phyloP scores from a whole-genome alignment of 2,329 filamentous ascomycete genomes.

The Escovopsis sp. region DNA sequence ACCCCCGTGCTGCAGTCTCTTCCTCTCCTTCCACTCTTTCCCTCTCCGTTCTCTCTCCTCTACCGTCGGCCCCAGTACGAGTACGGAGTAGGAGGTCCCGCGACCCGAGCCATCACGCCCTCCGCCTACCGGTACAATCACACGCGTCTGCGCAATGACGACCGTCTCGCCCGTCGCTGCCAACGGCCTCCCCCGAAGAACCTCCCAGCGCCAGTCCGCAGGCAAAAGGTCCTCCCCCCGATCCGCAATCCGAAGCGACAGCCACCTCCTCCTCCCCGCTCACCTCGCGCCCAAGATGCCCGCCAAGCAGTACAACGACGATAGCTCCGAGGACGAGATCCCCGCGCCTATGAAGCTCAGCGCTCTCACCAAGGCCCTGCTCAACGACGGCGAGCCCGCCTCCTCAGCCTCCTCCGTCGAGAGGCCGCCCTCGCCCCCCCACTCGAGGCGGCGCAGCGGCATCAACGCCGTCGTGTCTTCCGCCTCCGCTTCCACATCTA shows the following conservation, averaged over 20 bases:
- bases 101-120: background rate
- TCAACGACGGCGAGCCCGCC: constrained; percentile 48
- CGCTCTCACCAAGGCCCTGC: constrained; percentile 74
- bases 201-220: constrained; percentile 40
- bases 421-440: constrained; percentile 28
- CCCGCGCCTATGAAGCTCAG: constrained; percentile 87
- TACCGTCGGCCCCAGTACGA: no score
- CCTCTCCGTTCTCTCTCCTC: no score
- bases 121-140: constrained; percentile 9
- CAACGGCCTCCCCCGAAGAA: constrained; percentile 34
- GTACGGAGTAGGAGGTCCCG: no score
- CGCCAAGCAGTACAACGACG: constrained; percentile 40
- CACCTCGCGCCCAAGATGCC: constrained; percentile 18
- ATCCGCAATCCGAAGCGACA: constrained; percentile 30
- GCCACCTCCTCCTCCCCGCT: constrained; percentile 22
- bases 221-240: constrained; percentile 35
- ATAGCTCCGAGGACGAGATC: constrained; percentile 91
- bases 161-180: constrained; percentile 41
- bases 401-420: constrained; percentile 11
- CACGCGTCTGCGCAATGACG: constrained; percentile 23
- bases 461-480: constrained; percentile 27
- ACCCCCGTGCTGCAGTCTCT: no score
- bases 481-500: no score
- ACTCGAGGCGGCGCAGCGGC: constrained; percentile 36
- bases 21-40: no score